phyloP scores from a whole-genome alignment of 2,329 filamentous ascomycete genomes.

The Pseudodiploospora longispora region DNA sequence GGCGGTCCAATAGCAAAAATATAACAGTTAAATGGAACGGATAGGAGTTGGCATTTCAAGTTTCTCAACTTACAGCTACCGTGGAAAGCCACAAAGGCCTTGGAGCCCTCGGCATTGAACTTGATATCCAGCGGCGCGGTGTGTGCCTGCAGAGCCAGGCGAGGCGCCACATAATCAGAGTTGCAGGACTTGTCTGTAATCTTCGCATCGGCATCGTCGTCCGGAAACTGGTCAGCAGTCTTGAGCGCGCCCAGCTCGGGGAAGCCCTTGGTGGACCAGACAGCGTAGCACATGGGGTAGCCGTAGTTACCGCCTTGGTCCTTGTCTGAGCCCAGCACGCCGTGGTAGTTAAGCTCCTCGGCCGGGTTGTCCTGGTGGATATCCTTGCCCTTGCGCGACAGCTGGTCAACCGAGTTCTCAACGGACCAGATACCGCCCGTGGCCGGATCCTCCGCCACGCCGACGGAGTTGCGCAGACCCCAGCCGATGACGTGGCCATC shows the following conservation, averaged over 20 bases:
- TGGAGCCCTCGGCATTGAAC: slow-evolving; percentile 50
- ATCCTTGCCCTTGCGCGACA: slow-evolving; percentile 49
- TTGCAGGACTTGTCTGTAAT: slow-evolving; percentile 39
- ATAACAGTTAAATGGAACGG: not conserved
- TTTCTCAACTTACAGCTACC: slow-evolving; percentile 50
- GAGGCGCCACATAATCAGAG: slow-evolving; percentile 36
- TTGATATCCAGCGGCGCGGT: slow-evolving; percentile 65
- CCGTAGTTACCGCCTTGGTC: slow-evolving; percentile 51
- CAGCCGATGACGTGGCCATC: slow-evolving; percentile 49
- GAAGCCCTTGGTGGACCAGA: slow-evolving; percentile 47
- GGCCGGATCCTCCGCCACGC: slow-evolving; percentile 53
- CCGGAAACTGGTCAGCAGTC: slow-evolving; percentile 43
- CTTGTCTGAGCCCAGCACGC: slow-evolving; percentile 35
- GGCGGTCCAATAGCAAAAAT: not conserved
- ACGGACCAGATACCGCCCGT: slow-evolving; percentile 50
- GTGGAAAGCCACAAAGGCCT: slow-evolving; percentile 62
- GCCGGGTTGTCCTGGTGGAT: slow-evolving; percentile 62
- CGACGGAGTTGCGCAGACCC: slow-evolving; percentile 67
- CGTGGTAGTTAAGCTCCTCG: slow-evolving; percentile 68
- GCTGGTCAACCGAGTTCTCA: slow-evolving; percentile 63
- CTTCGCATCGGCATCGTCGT: slow-evolving; percentile 20
- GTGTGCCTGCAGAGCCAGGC: slow-evolving; percentile 55
- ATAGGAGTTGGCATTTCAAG: not conserved
- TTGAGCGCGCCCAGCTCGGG: slow-evolving; percentile 33
- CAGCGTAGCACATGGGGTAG: slow-evolving; percentile 61